Evolutionary conservation across 1,284 basidiomycete species (phyloP).

Genomic region (Cutaneotrichosporon cutaneum): DNA sequence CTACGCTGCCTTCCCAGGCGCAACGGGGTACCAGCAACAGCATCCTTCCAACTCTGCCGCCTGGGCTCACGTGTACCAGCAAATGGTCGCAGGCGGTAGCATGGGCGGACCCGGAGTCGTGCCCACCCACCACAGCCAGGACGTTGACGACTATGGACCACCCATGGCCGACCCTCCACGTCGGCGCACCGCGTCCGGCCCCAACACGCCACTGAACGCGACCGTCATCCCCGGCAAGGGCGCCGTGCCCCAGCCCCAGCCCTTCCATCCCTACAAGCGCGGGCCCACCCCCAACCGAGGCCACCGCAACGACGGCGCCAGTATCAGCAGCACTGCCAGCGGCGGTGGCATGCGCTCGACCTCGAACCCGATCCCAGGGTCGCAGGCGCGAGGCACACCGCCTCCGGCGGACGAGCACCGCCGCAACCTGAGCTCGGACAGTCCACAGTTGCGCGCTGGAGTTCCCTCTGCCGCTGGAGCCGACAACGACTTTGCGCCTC

Average conservation of each 20-base stretch:
- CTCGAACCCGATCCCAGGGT: conserved; percentile 11
- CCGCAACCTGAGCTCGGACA: conserved; percentile 12
- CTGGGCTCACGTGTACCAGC: conserved; percentile 51
- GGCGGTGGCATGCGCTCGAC: conserved; percentile 5
- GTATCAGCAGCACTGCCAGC: conserved; percentile 7
- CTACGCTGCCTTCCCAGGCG: conserved; percentile 23
- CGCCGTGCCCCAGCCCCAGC: conserved; percentile 6
- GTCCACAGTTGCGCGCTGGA: background rate
- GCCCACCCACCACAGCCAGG: conserved; percentile 27
- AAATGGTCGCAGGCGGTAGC: conserved; percentile 44
- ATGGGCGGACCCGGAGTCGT: conserved; percentile 28
- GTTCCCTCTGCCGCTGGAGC: background rate
- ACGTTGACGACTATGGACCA: conserved; percentile 20
- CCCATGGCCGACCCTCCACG: conserved; percentile 18
- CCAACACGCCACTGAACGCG: conserved; percentile 12
- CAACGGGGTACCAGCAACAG: conserved; percentile 38
- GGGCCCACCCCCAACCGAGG: conserved; percentile 16
- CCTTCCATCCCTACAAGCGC: conserved; percentile 38
- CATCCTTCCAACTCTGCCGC: conserved; percentile 44
- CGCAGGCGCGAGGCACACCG: background rate
- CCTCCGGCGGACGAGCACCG: conserved; percentile 15
- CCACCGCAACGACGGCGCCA: conserved; percentile 15
- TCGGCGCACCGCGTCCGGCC: conserved; percentile 35
- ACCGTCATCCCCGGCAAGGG: conserved; percentile 6
- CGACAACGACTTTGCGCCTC: conserved; percentile 21